A percentile compares a stretch with the other conserved stretches of the same genome.
phyloP scores from a whole-genome alignment of 257 asterid genomes.

The Cordia subcordata region DNA sequence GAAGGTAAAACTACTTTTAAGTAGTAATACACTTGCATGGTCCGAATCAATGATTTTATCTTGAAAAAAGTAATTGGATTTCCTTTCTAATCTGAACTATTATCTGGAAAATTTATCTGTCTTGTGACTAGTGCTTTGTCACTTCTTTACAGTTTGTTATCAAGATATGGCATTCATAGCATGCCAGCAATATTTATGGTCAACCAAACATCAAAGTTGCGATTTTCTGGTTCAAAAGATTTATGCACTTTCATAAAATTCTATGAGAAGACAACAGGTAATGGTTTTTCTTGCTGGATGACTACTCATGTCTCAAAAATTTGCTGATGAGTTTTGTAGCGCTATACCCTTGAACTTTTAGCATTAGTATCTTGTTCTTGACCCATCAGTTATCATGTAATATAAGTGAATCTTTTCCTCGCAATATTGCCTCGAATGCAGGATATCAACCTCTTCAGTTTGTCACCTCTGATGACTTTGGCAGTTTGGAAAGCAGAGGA shows the following conservation, averaged over 20 bases:
- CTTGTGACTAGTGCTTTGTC: conserved; percentile 14
- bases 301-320: neutral
- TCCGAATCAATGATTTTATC: too few relatives aligned
- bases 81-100: neutral
- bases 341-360: too few relatives aligned
- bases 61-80: too few relatives aligned
- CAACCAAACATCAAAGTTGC: conserved; percentile 32
- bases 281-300: neutral
- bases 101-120: neutral
- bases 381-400: too few relatives aligned
- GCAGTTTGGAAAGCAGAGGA: conserved; percentile 12
- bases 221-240: conserved; percentile 54
- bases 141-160: conserved; percentile 49
- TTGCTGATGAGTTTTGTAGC: too few relatives aligned
- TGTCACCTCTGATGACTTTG: neutral
- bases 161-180: conserved; percentile 68
- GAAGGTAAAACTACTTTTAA: too few relatives aligned
- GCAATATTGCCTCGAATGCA: neutral
- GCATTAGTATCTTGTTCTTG: too few relatives aligned
- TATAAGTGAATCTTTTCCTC: too few relatives aligned
- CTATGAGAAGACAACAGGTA: conserved; percentile 63
- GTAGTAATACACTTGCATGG: too few relatives aligned
- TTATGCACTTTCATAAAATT: conserved; percentile 38
- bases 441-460: conserved; percentile 10
- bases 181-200: conserved; percentile 54